These are phyloP conservation scores for Tetrastigma voinierianum DNA, from an alignment of 164 flowering plant species.

Conservation along the genomic window DNA sequence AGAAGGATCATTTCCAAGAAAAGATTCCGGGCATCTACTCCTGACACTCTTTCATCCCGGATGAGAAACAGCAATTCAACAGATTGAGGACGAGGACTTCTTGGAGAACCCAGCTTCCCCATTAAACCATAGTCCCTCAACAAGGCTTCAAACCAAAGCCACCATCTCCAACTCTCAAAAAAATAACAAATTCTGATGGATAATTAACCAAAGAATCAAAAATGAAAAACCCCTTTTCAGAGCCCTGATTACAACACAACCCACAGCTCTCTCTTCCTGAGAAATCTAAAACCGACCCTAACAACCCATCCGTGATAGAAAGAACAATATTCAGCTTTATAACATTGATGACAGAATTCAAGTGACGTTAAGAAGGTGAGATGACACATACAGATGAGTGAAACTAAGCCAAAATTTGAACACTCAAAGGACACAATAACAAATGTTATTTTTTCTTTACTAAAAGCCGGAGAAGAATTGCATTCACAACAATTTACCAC, in stretches of 20 bases:
- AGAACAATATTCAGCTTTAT: slow-evolving; percentile 10
- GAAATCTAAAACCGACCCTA: slow-evolving; percentile 2
- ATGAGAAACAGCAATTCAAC: slow-evolving; percentile 16
- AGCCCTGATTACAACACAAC: background rate
- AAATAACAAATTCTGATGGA: background rate
- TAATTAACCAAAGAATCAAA: background rate
- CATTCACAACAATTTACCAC: slow-evolving; percentile 31
- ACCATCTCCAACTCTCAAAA: background rate
- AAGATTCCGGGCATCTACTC: slow-evolving; percentile 24
- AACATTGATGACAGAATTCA: slow-evolving; percentile 16
- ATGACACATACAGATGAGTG: slow-evolving; percentile 26
- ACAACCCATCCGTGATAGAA: slow-evolving; percentile 13
- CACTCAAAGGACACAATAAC: slow-evolving; percentile 3
- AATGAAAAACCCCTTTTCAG: background rate
- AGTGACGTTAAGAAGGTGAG: slow-evolving; percentile 34
- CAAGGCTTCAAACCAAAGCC: slow-evolving; percentile 1
- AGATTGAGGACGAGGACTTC: slow-evolving; percentile 26
- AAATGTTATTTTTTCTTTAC: slow-evolving; percentile 2
- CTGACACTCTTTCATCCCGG: slow-evolving; percentile 32
- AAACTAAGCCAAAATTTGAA: slow-evolving; percentile 24
- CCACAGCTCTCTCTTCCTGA: slow-evolving; percentile 5
- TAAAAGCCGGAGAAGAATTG: slow-evolving; percentile 14
- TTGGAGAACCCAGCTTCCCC: slow-evolving; percentile 54
- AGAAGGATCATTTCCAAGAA: slow-evolving; percentile 31
- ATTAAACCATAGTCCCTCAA: slow-evolving; percentile 19